Base-by-base conservation (phyloP, 116 monocot genomes). In the Posidonia oceanica region DNA sequence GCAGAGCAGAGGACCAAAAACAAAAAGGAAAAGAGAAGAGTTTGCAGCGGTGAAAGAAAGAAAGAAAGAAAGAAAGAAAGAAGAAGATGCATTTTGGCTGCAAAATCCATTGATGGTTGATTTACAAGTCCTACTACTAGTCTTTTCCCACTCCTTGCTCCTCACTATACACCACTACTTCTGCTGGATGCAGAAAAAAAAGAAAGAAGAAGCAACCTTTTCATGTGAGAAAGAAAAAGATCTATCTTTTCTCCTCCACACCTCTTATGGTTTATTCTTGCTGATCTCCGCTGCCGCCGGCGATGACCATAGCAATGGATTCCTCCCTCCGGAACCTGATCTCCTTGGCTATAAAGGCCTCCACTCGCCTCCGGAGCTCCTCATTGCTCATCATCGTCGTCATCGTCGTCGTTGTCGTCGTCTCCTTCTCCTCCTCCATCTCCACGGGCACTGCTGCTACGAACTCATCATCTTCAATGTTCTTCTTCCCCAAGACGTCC, bases 281-380 rank as follows among this genome's bases (percentile, higher is more conserved):
- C 29, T 29, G 29, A 29, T 29, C 29, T 29, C 29, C 29, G 1
- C 29, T 29, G 29, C 29, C 29, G 29, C 29, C 29, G 29, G 29
- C 29, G 29, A 29, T 29, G 29, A 29, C 29, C 29, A 29, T 29
- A 29, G 62, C 62, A 10, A 62, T 62, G 6, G 62, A 62, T 54
- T 79, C 79, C 69, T 79, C 74, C 41, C 69, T 68, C 62, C 56
- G 68, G 71, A 66, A 71, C 63, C 63, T 68, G 57, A 62, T 72
- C 79, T 73, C 52, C 54, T 74, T 74, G 4, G 63, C 73, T 38
- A 79, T 79, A 63, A 79, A 79, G 20, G 73, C 69, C 57, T 79
- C 79, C 17, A 74, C 52, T 53, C 71, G 18, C 17, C 59, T 38
- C 44, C 74, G 59, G 3, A 79, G 57, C 56, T 73, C 73, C 21